Evolutionary conservation across 2,329 filamentous ascomycete genomes (phyloP).

Genomic region (Canariomyces notabilis): DNA sequence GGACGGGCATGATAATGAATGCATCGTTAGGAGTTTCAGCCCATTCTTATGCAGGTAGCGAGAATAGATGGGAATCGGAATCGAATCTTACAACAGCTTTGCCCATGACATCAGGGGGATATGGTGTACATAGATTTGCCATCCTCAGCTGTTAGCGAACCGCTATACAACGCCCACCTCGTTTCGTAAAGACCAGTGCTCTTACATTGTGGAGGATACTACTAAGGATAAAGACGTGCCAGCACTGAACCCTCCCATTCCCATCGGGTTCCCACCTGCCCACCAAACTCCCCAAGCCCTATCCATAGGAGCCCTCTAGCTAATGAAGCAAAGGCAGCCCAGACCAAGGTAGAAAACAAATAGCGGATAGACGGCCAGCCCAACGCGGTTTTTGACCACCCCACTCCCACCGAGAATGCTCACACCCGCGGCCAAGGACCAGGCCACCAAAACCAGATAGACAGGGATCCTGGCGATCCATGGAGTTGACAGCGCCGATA

Average conservation of each 20-base stretch:
- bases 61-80: too few species aligned
- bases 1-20: neutral
- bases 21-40: too few species aligned
- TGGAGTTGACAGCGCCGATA: slow-evolving; percentile 76
- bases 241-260: neutral
- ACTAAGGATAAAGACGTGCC: slow-evolving; percentile 9
- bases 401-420: slow-evolving; percentile 95
- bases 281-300: neutral
- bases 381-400: slow-evolving; percentile 90
- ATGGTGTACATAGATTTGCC: too few species aligned
- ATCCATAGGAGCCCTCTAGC: slow-evolving; percentile 44
- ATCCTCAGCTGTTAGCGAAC: too few species aligned
- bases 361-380: slow-evolving; percentile 88
- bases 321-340: slow-evolving; percentile 95
- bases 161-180: too few species aligned
- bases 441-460: slow-evolving; percentile 80
- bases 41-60: too few species aligned
- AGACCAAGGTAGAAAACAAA: slow-evolving; percentile 93
- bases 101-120: too few species aligned
- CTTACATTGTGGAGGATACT: too few species aligned
- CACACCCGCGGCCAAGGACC: slow-evolving; percentile 91
- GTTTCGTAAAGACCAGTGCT: too few species aligned
- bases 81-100: neutral
- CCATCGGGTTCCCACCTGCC: too few species aligned
- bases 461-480: slow-evolving; percentile 83